Base-by-base conservation (phyloP, 192 early-diverging fungal species). In the Rhizophagus prolifer region DNA sequence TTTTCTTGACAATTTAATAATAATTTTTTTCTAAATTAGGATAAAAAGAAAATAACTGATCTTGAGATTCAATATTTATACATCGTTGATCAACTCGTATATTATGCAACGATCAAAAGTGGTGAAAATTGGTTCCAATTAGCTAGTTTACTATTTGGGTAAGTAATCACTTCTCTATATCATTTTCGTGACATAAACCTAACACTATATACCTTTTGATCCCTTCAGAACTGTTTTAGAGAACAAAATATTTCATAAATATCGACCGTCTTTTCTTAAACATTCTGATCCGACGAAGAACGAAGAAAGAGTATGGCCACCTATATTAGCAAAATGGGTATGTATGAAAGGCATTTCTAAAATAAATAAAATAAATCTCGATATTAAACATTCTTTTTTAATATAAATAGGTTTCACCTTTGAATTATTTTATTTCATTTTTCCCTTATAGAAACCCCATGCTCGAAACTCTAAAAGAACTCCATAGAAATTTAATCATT, bases 91-190 rank as follows among this genome's bases (percentile, higher is more conserved):
- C 89, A 94, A 75, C 80, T 94, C 21, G 86, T 92, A 34, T 90
- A 92, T 59, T 92, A 88, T 81, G 89, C 89, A n/a, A 93, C 93
- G 2, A 88, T 91, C 50, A 91, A 93, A 72, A 91, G 89, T 13
- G 85, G 90, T 0, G 91, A 94, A 61, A 87, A 86, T 72, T 94
- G 89, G 81, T 82, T 92, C 46, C 86, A 91, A 63, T 74, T 94
- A 34, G 92, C 91, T 1, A 84, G 83, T 28, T 68, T 94, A 16
- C 72, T 94, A 21, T 94, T 94, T 73, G 86, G 82, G 88, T 91
- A 81, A 60, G 68, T 80, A 19, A 62, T 31, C 28, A 19, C 36
- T 21, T 59, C 5, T 60, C 44, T n/a, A 9, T 34, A 34, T 21
- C 54, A 36, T 38, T 72, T 38, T 70, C 16, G 0, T 9, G 2